Evolutionary conservation across 768 basidiomycete species (phyloP), one percentile per base, ranked within the genome.

Genomic region (Suillus paluster): DNA sequence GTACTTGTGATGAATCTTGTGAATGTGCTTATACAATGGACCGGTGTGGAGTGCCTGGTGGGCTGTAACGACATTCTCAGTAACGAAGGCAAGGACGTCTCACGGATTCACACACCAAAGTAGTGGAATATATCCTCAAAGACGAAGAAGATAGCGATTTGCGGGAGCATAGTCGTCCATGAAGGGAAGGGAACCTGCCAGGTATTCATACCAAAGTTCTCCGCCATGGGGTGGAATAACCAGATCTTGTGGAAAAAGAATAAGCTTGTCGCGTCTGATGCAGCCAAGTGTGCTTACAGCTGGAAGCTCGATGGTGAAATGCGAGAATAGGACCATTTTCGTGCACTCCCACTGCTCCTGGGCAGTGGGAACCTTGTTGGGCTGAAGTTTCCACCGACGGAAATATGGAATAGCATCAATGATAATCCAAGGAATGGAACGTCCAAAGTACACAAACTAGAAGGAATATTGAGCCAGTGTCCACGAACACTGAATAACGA

Each of bases 1-100:
- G 77, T 94, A 97, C 71, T 95, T 94, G 86, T 99, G 97, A 75
- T 99, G 97, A 39, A 99, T 83, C 78, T 97, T 97, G 85, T 97
- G 95, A 66, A 97, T 94, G 75, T 95, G 83, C 76, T 90, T 94
- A 83, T 97, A 96, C 57, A 97, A 81, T 1, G 83, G 73, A 57
- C 92, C 89, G 65, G 84, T 90, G 78, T 99, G 96, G 19, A 98
- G 85, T 4, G 90, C 88, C 68, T 94, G 89, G 78, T 99, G 95
- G 27, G 94, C 95, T 91, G 69, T 58, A 62, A 57, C 12, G 30
- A 21, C 7, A 14, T 41, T 5, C 2, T n/a, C 1, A 65, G 69
- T 55, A 63, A 38, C 2, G 27, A 59, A 30, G 61, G 8, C 12
- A 12, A 8, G 30, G 25, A 50, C 14, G 11, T 30, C 52, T 17